Percentiles rank a stretch among this genome's conserved stretches.
Evolutionary conservation across 2,329 filamentous ascomycete species (phyloP).

Genomic region (Monosporascus cannonballus): DNA sequence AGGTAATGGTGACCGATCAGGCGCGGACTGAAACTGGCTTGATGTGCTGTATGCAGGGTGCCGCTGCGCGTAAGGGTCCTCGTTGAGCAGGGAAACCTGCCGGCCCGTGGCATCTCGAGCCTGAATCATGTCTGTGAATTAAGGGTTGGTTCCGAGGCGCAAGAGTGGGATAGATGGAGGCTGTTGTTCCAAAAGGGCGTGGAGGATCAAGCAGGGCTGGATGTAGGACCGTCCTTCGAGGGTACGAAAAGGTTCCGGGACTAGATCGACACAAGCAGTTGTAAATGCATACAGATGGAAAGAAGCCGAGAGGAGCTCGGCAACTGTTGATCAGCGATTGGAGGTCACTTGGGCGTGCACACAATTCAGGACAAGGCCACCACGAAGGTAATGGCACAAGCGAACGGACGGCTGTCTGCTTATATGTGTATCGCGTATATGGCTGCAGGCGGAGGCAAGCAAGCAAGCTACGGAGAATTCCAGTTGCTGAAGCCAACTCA

Average conservation of each 20-base stretch:
- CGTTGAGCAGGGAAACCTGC: slow-evolving; percentile 54
- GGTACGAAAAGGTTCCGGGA: neutral
- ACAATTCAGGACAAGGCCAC: neutral
- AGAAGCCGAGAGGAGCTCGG: neutral
- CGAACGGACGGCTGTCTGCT: no score
- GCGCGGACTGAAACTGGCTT: slow-evolving; percentile 29
- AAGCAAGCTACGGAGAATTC: neutral
- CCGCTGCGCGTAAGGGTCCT: slow-evolving; percentile 33
- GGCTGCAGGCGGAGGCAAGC: neutral
- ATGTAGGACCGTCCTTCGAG: neutral
- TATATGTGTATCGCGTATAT: neutral
- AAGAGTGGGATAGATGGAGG: no score
- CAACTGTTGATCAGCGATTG: neutral
- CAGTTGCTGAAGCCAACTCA: neutral
- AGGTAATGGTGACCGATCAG: slow-evolving; percentile 39
- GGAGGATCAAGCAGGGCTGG: slow-evolving; percentile 2
- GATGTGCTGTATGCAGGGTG: slow-evolving; percentile 28
- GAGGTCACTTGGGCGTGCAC: neutral
- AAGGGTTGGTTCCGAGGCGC: neutral
- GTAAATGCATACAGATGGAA: neutral
- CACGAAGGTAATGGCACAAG: neutral
- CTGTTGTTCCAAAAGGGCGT: no score
- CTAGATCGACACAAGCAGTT: neutral
- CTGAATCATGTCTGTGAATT: slow-evolving; percentile 39
- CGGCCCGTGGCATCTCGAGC: slow-evolving; percentile 50